Conservation (phyloP, 2,329 filamentous ascomycete species). For the Cadophora sp. region DNA sequence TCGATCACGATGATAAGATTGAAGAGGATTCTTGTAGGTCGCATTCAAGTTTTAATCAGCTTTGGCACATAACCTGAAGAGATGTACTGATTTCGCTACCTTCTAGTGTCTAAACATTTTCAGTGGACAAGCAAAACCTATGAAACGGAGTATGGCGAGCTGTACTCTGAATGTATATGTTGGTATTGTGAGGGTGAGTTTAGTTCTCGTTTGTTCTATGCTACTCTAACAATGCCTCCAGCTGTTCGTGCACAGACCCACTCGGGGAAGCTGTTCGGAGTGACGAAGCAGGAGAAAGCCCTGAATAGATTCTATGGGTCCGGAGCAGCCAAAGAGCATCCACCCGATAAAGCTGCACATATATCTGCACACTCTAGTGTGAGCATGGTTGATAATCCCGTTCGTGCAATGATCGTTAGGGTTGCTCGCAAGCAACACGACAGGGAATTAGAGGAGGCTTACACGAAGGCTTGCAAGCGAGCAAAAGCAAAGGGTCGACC, state of each 20-base stretch:
- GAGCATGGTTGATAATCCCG: conserved; percentile 37
- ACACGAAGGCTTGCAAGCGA: conserved; percentile 58
- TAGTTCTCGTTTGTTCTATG: not conserved
- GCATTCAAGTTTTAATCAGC: not conserved
- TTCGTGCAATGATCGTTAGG: conserved; percentile 39
- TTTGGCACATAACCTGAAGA: not conserved
- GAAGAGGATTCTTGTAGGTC: conserved; percentile 59
- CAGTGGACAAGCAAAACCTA: conserved; percentile 77
- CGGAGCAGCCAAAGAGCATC: conserved; percentile 55
- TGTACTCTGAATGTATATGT: conserved; percentile 80
- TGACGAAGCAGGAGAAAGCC: conserved; percentile 54
- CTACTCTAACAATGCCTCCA: conserved; percentile 8
- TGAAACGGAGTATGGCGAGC: conserved; percentile 65
- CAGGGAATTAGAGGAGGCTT: conserved; percentile 59
- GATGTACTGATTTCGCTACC: not conserved
- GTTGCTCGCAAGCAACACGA: conserved; percentile 42
- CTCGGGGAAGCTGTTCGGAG: conserved; percentile 52
- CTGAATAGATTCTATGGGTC: conserved; percentile 55
- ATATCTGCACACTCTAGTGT: conserved; percentile 78
- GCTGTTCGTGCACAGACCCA: conserved; percentile 61
- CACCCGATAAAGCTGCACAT: conserved; percentile 67
- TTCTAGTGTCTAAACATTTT: conserved; percentile 63
- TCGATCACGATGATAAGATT: conserved; percentile 87
- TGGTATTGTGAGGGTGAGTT: conserved; percentile 77
- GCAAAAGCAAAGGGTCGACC: conserved; percentile 57